Evolutionary conservation across 768 basidiomycete genomes (phyloP), one percentile per base, ranked within the genome.

Genomic region (Suillus subalutaceus): DNA sequence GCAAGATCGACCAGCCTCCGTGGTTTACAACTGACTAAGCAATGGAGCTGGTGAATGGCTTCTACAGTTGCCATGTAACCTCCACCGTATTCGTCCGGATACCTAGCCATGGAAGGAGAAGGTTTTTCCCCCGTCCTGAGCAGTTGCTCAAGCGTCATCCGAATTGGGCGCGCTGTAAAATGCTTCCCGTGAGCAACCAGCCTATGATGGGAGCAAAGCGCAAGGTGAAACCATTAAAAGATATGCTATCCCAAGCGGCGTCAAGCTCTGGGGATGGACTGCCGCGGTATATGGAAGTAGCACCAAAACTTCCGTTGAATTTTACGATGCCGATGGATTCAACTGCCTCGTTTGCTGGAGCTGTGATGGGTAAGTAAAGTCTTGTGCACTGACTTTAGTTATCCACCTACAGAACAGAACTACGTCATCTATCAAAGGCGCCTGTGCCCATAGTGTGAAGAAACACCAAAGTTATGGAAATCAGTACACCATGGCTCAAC

Each of bases 61-160:
- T 67, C 68, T 9, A 69, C 13, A 3, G 67, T 44, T 2, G 63
- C 63, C 66, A 69, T 65, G 40, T 67, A 67, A 4, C 68, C 68
- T 12, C 68, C 68, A 9, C 68, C 68, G n/a, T 69, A 60, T 55
- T 67, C 59, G 5, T 67, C 66, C 9, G 43, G 53, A 38, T 62
- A 69, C 57, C 55, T 67, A 46, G 38, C 50, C 30, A 30, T 58
- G 8, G 68, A 35, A 1, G 63, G 56, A 12, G 37, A 60, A 55
- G 64, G 55, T n/a, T 37, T 46, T 6, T 62, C 46, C 4, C 68
- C 68, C 6, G 50, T 48, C 61, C 44, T 69, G 37, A 64, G 35
- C 58, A 67, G 52, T 41, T 69, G 58, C 23, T 69, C 66, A 13
- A 6, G 43, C 16, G 60, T 56, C 48, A 69, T 67, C 3, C 61